Percentiles rank a stretch among this genome's conserved stretches.
phyloP scores from a whole-genome alignment of 2,329 filamentous ascomycete genomes.

The Trichoderma breve region DNA sequence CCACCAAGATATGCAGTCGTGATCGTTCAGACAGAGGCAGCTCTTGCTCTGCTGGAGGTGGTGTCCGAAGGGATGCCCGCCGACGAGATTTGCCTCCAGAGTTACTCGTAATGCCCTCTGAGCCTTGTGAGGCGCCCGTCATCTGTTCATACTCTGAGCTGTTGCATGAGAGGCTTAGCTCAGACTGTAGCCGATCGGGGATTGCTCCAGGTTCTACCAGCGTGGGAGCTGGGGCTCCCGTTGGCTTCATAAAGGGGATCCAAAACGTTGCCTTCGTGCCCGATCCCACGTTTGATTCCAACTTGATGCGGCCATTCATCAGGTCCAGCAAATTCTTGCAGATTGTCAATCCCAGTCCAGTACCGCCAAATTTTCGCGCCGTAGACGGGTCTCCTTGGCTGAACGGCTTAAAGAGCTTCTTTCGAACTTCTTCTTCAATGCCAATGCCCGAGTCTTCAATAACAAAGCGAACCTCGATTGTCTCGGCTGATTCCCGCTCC shows the following conservation, averaged over 20 bases:
- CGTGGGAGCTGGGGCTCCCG: conserved; percentile 45
- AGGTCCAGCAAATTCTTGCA: conserved; percentile 77
- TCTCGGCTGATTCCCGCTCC: conserved; percentile 62
- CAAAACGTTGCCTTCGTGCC: conserved; percentile 75
- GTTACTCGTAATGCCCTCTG: conserved; percentile 27
- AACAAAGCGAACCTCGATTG: conserved; percentile 66
- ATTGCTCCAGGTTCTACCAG: conserved; percentile 63
- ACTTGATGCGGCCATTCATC: conserved; percentile 72
- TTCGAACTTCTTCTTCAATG: conserved; percentile 73
- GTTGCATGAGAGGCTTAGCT: conserved; percentile 63
- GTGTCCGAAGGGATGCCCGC: conserved; percentile 35
- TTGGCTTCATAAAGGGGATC: conserved; percentile 73
- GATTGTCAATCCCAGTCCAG: conserved; percentile 74
- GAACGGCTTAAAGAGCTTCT: conserved; percentile 74
- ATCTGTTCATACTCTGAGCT: conserved; percentile 61
- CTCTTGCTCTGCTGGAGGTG: conserved; percentile 44
- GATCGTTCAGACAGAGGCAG: conserved; percentile 57
- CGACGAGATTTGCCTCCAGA: conserved; percentile 30
- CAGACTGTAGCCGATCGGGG: conserved; percentile 64
- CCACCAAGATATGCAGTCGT: conserved; percentile 68
- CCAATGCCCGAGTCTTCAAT: conserved; percentile 79
- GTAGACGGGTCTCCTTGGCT: conserved; percentile 80
- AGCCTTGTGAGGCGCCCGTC: conserved; percentile 40
- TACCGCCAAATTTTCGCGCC: conserved; percentile 74
- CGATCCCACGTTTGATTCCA: conserved; percentile 64